phyloP scores from a whole-genome alignment of 805 yeast genomes.

The Cyberlindnera mycetangii region DNA sequence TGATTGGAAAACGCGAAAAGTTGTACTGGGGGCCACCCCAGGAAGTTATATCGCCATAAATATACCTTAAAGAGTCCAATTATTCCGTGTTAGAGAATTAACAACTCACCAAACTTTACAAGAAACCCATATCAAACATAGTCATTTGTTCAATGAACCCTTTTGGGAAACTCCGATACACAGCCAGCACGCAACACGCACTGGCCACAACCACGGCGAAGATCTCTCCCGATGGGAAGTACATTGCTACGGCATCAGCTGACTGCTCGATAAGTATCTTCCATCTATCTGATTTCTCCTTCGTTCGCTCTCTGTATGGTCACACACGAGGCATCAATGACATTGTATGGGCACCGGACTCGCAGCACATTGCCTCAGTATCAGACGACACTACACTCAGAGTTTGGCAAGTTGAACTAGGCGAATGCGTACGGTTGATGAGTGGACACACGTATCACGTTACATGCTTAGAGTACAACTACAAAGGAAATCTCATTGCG shows the following conservation, averaged over 20 bases:
- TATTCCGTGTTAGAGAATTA: too few relatives aligned
- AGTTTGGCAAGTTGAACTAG: conserved; percentile 60
- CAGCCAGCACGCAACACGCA: conserved; percentile 2
- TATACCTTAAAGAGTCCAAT: too few relatives aligned
- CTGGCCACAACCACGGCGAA: conserved; percentile 43
- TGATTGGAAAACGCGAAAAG: too few relatives aligned
- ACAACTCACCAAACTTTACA: too few relatives aligned
- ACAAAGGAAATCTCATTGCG: conserved; percentile 73
- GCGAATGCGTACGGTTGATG: conserved; percentile 43
- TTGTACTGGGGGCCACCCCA: too few relatives aligned
- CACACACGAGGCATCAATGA: conserved; percentile 75
- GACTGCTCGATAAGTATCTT: conserved; percentile 60
- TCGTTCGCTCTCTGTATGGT: conserved; percentile 40
- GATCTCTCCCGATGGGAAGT: conserved; percentile 58
- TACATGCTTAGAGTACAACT: conserved; percentile 63
- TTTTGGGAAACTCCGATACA: conserved; percentile 9
- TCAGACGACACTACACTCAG: conserved; percentile 83
- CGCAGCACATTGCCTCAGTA: conserved; percentile 71
- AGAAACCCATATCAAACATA: too few relatives aligned
- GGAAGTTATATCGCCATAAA: too few relatives aligned
- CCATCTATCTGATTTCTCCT: conserved; percentile 39
- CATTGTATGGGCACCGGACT: conserved; percentile 74
- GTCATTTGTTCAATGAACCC: too few relatives aligned
- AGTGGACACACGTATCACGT: conserved; percentile 84
- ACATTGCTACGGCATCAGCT: conserved; percentile 56